phyloP scores from a whole-genome alignment of 805 yeast species.

The Sporopachydermia lactativora region DNA sequence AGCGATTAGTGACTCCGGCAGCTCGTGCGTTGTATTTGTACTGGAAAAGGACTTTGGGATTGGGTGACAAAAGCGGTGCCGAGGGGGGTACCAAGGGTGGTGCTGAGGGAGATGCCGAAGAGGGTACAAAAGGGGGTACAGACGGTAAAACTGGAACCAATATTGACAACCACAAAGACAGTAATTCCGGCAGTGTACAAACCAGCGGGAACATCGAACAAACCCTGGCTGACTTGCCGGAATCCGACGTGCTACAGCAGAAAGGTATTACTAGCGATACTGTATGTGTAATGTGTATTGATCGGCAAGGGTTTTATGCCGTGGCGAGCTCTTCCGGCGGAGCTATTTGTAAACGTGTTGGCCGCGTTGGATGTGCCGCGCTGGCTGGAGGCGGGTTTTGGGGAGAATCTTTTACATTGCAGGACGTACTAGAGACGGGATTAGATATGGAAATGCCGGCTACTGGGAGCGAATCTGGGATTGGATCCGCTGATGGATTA shows the following conservation, averaged over 20 bases:
- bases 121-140: background rate
- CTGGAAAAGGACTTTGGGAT: background rate
- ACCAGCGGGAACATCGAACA: background rate
- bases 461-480: too few species aligned
- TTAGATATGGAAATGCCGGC: background rate
- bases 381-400: conserved; percentile 22
- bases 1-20: background rate
- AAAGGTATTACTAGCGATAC: conserved; percentile 18
- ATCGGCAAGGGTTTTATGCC: conserved; percentile 11
- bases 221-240: background rate
- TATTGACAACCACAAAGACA: background rate
- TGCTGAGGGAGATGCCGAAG: background rate
- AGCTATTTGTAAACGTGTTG: conserved; percentile 19
- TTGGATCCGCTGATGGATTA: too few species aligned
- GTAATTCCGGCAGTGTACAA: background rate
- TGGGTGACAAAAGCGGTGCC: background rate
- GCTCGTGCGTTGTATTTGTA: background rate
- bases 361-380: conserved; percentile 29
- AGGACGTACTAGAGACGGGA: background rate
- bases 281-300: conserved; percentile 24
- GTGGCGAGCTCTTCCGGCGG: conserved; percentile 28
- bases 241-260: too few species aligned
- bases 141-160: background rate
- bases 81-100: background rate
- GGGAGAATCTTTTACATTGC: conserved; percentile 7